Conservation (phyloP, 2,329 filamentous ascomycete genomes). For the Aspergillus brasiliensis region DNA sequence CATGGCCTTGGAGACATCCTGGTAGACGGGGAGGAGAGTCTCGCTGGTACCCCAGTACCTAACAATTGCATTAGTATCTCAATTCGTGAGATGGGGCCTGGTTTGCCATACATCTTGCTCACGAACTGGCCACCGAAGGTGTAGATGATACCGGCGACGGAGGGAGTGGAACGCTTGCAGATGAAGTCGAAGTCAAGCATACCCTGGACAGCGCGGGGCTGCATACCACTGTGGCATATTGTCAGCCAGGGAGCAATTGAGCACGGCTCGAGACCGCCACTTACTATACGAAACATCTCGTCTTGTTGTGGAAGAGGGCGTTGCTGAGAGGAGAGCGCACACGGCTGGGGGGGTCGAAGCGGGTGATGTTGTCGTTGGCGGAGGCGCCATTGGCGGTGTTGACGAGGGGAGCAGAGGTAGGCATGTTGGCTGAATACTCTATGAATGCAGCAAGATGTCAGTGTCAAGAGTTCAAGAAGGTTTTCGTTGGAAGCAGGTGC, state of each 20-base stretch:
- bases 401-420: conserved; percentile 53
- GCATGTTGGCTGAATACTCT: conserved; percentile 52
- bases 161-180: conserved; percentile 96
- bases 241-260: conserved; percentile 17
- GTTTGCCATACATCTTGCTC: conserved; percentile 80
- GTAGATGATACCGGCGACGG: conserved; percentile 99
- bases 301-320: conserved; percentile 98
- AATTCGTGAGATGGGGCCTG: neutral
- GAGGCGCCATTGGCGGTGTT: conserved; percentile 54
- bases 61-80: conserved; percentile 16
- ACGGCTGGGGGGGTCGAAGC: conserved; percentile 90
- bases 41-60: conserved; percentile 99
- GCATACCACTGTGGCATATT: conserved; percentile 68
- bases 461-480: conserved; percentile 3
- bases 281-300: conserved; percentile 98
- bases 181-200: conserved; percentile 99
- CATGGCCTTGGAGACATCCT: conserved; percentile 87
- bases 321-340: conserved; percentile 86
- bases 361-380: conserved; percentile 98
- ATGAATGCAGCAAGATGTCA: conserved; percentile 11
- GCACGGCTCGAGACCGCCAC: conserved; percentile 31
- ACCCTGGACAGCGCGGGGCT: conserved; percentile 87
- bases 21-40: conserved; percentile 97
- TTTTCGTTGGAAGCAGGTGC: neutral
- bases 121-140: conserved; percentile 99